A percentile compares a stretch with the other conserved stretches of the same genome.
Conservation (phyloP, 1,139 yeast species). For the Debaryomycetaceae sp. region DNA sequence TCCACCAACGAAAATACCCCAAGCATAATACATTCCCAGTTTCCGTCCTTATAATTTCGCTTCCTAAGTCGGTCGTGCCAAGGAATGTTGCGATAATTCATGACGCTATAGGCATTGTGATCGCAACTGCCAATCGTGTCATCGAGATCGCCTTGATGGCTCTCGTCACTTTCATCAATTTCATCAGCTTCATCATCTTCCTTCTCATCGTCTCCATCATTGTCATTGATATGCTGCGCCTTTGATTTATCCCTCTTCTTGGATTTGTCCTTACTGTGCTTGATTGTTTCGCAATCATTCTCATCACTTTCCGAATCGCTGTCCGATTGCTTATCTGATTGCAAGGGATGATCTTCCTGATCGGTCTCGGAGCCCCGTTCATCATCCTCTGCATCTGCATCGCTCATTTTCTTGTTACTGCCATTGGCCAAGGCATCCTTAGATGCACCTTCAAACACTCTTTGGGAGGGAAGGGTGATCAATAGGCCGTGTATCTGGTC, state of each 20-base stretch:
- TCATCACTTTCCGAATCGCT: constrained; percentile 10
- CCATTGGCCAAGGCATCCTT: constrained; percentile 6
- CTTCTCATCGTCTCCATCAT: constrained; percentile 8
- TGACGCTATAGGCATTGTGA: constrained; percentile 52
- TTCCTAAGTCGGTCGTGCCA: constrained; percentile 79
- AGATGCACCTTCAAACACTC: constrained; percentile 17
- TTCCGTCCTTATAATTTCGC: constrained; percentile 77
- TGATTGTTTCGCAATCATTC: constrained; percentile 11
- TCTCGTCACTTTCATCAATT: constrained; percentile 24
- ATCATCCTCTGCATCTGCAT: constrained; percentile 12
- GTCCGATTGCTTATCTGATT: constrained; percentile 9
- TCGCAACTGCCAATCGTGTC: constrained; percentile 16
- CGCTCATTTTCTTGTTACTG: constrained; percentile 9
- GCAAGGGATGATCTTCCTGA: constrained; percentile 11
- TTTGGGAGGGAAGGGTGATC: constrained; percentile 38
- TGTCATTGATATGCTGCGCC: constrained; percentile 11
- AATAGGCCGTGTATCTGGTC: constrained; percentile 31
- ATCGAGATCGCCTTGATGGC: constrained; percentile 17
- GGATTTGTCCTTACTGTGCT: constrained; percentile 11
- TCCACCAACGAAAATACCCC: constrained; percentile 67
- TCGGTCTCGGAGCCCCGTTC: constrained; percentile 14
- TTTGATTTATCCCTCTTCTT: constrained; percentile 12
- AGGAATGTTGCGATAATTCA: constrained; percentile 56
- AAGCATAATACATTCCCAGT: constrained; percentile 74
- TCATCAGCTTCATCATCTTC: constrained; percentile 21